Evolutionary conservation across 495 filamentous ascomycete genomes (phyloP).

Genomic region (Xylaria intraflava): DNA sequence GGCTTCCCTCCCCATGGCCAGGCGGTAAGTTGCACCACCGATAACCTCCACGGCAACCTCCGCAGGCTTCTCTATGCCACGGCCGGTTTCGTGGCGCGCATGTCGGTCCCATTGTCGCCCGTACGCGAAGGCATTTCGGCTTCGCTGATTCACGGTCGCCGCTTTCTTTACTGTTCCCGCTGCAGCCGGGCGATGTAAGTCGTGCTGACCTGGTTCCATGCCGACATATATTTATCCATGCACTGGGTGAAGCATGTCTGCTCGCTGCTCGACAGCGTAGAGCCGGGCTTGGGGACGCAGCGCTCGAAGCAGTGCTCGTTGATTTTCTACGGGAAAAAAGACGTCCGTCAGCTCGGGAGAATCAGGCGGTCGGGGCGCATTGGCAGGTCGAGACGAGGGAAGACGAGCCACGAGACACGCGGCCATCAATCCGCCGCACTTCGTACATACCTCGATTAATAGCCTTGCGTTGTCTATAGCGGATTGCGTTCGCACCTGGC

Average conservation of each 20-base stretch:
- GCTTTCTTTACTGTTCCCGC: constrained; percentile 36
- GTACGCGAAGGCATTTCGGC: not conserved
- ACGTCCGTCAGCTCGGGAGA: not conserved
- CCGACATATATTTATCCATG: constrained; percentile 95
- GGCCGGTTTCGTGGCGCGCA: not conserved
- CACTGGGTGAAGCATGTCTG: constrained; percentile 72
- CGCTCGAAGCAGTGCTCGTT: constrained; percentile 95
- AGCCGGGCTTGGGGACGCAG: constrained; percentile 80
- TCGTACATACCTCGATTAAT: constrained; percentile 60
- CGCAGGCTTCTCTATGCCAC: not conserved
- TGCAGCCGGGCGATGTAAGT: constrained; percentile 70
- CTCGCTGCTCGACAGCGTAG: constrained; percentile 67
- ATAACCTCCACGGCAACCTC: not conserved
- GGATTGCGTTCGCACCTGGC: constrained; percentile 66
- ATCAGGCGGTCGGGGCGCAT: not conserved
- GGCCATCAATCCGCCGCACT: not conserved
- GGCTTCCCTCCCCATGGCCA: not conserved
- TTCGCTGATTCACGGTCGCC: not conserved
- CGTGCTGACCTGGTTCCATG: constrained; percentile 81
- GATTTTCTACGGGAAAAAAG: constrained; percentile 61
- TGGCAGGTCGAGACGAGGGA: not conserved
- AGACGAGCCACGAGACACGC: not conserved
- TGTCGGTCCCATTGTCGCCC: not conserved
- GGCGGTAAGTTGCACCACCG: not conserved
- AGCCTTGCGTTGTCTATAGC: constrained; percentile 67